Evolutionary conservation across 257 asterid species (phyloP).

Genomic region (Plantago ovata): DNA sequence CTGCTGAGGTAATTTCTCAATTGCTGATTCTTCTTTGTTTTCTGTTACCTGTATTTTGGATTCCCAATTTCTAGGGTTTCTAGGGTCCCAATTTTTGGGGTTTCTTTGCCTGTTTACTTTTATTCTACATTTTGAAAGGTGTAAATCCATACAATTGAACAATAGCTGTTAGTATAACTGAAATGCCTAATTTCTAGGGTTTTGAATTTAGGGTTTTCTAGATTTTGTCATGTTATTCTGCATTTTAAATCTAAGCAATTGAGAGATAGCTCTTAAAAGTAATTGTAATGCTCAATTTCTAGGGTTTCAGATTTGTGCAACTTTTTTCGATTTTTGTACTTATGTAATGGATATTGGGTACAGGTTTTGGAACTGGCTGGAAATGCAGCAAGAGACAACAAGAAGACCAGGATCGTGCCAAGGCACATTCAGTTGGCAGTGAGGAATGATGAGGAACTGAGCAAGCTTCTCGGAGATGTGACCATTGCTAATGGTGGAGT

Average conservation of each 20-base stretch:
- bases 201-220: not conserved
- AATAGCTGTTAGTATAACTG: not conserved
- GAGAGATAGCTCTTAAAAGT: not conserved
- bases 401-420: constrained; percentile 55
- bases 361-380: constrained; percentile 57
- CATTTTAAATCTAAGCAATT: not conserved
- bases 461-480: constrained; percentile 52
- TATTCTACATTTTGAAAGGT: too few species aligned
- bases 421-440: constrained; percentile 50
- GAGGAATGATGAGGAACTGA: constrained; percentile 49
- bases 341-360: not conserved
- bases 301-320: not conserved
- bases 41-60: too few species aligned
- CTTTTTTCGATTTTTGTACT: not conserved
- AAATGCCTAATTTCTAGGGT: too few species aligned
- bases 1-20: constrained; percentile 38
- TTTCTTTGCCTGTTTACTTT: too few species aligned
- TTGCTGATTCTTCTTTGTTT: constrained; percentile 7
- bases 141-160: too few species aligned
- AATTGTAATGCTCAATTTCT: not conserved
- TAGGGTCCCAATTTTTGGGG: too few species aligned
- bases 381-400: constrained; percentile 51
- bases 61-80: constrained; percentile 3
- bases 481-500: constrained; percentile 53
- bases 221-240: not conserved